Conservation (phyloP, 345 rosid species). For the Adansonia digitata region DNA sequence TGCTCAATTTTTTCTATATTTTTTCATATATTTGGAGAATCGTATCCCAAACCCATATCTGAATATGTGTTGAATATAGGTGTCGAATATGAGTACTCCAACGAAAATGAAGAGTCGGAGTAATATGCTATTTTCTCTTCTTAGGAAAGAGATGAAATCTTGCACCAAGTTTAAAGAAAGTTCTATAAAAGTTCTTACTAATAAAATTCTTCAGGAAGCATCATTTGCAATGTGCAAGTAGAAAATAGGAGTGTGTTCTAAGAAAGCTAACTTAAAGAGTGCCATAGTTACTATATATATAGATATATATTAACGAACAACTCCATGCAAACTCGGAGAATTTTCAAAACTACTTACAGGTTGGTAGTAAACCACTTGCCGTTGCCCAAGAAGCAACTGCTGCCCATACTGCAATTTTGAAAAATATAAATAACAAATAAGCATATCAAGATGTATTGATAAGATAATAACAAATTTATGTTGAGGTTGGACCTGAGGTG, state of each 20-base stretch:
- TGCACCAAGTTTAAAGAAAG: not conserved
- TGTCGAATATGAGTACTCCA: not conserved
- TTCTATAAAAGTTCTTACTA: not conserved
- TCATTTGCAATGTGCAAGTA: not conserved
- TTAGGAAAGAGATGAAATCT: not conserved
- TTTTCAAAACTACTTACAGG: conserved; percentile 42
- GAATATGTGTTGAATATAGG: not conserved
- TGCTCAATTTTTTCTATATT: not conserved
- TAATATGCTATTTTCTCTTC: not conserved
- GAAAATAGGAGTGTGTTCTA: not conserved
- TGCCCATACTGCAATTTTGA: conserved; percentile 56
- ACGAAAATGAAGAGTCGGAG: not conserved
- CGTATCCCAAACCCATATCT: not conserved
- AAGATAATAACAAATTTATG: not conserved
- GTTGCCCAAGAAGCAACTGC: conserved; percentile 59
- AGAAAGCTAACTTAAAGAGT: not conserved
- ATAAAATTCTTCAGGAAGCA: not conserved
- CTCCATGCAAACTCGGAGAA: not conserved
- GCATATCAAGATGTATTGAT: not conserved
- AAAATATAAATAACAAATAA: conserved; percentile 16
- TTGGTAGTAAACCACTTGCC: conserved; percentile 60
- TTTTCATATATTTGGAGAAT: not conserved
- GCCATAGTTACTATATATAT: too few species aligned
- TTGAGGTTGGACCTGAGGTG: conserved; percentile 52
- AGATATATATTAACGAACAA: not conserved